A percentile compares a stretch with the other conserved stretches of the same genome.
These are phyloP conservation scores for Xerocomus amazonicus DNA, from an alignment of 1,284 basidiomycete species.

Conservation along the genomic window DNA sequence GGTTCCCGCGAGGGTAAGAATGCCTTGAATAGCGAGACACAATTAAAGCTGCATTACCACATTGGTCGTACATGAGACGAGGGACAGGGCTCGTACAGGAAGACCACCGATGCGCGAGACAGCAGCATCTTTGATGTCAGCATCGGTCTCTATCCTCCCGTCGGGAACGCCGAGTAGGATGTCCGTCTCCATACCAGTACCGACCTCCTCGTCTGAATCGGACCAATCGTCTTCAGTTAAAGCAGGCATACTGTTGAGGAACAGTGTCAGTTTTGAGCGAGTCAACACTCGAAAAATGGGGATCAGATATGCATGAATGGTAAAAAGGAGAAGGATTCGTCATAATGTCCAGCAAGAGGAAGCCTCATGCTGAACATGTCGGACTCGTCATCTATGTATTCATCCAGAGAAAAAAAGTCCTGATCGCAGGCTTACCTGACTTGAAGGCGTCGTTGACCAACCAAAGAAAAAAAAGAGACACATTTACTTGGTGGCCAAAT, in stretches of 20 bases:
- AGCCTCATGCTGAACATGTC: slow-evolving; percentile 57
- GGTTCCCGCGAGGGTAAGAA: slow-evolving; percentile 55
- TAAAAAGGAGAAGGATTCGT: slow-evolving; percentile 59
- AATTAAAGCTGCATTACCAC: slow-evolving; percentile 31
- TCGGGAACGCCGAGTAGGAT: slow-evolving; percentile 77
- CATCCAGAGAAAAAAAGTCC: slow-evolving; percentile 46
- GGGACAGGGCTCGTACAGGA: slow-evolving; percentile 66
- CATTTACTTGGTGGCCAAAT: too few relatives aligned
- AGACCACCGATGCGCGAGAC: slow-evolving; percentile 83
- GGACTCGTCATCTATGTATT: slow-evolving; percentile 87
- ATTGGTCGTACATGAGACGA: slow-evolving; percentile 37
- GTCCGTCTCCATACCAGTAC: slow-evolving; percentile 58
- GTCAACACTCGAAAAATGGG: slow-evolving; percentile 7
- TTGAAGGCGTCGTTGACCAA: slow-evolving; percentile 7
- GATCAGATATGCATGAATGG: slow-evolving; percentile 91
- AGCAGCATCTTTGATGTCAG: slow-evolving; percentile 65
- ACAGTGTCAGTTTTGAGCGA: slow-evolving; percentile 17
- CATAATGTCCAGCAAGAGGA: slow-evolving; percentile 53
- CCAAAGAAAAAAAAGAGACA: not conserved
- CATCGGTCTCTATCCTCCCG: slow-evolving; percentile 51
- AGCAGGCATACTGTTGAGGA: slow-evolving; percentile 34
- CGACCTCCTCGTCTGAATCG: slow-evolving; percentile 66
- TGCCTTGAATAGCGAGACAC: slow-evolving; percentile 43
- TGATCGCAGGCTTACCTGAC: slow-evolving; percentile 27
- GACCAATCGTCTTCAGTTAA: slow-evolving; percentile 62